phyloP scores from a whole-genome alignment of 352 stramenopile species.

The Saprolegnia diclina region DNA sequence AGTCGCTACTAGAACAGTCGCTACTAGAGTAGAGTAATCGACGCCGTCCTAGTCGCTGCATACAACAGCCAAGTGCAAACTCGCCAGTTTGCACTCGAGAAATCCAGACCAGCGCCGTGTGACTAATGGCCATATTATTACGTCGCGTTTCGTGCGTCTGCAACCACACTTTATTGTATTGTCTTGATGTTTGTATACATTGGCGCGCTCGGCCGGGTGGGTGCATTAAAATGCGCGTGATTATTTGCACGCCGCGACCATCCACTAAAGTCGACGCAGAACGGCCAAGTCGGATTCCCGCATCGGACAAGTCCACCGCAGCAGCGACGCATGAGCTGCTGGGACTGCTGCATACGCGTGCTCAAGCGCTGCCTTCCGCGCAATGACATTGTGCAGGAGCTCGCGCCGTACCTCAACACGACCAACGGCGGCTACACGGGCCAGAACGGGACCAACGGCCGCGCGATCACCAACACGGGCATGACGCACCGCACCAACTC shows the following conservation, averaged over 20 bases:
- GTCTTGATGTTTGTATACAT: not conserved
- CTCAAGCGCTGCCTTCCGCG: conserved; percentile 79
- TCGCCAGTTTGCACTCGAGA: no score
- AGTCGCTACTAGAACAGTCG: no score
- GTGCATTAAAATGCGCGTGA: not conserved
- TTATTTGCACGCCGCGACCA: not conserved
- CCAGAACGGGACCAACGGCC: not conserved
- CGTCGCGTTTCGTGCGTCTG: not conserved
- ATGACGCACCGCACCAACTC: not conserved
- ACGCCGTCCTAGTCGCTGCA: no score
- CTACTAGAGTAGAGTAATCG: no score
- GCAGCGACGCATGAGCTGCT: conserved; percentile 53
- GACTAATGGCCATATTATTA: no score
- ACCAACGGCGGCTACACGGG: conserved; percentile 16
- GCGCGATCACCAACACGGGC: conserved; percentile 5
- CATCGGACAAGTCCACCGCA: not conserved
- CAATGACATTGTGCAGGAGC: conserved; percentile 83
- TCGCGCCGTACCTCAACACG: conserved; percentile 83
- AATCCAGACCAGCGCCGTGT: no score
- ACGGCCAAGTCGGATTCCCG: not conserved
- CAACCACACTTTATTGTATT: not conserved
- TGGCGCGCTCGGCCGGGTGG: no score
- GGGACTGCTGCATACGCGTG: conserved; percentile 86
- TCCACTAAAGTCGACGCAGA: not conserved
- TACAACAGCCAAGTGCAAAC: no score